Conservation (phyloP, 2,329 filamentous ascomycete genomes). For the Colletotrichum incanum region DNA sequence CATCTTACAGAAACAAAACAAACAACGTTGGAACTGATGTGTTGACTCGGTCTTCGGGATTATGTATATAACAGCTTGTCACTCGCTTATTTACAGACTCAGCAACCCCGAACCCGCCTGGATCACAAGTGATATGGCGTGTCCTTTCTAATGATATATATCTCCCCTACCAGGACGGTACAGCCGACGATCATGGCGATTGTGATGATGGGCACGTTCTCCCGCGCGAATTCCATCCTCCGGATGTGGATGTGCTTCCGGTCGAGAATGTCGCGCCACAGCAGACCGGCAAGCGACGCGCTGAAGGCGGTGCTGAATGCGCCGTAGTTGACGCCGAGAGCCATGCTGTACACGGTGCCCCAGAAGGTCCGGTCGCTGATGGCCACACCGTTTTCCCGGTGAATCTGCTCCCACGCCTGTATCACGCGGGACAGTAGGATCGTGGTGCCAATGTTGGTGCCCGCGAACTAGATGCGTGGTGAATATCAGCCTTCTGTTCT, state of each 20-base stretch:
- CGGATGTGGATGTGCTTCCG: conserved; percentile 78
- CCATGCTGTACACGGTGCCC: conserved; percentile 83
- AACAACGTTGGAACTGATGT: not conserved
- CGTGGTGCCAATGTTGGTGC: conserved; percentile 83
- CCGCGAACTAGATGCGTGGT: conserved; percentile 72
- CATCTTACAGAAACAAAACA: too few species aligned
- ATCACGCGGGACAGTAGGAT: conserved; percentile 81
- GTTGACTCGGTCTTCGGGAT: not conserved
- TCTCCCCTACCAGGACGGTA: conserved; percentile 73
- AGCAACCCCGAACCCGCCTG: not conserved
- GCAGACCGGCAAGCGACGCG: conserved; percentile 78
- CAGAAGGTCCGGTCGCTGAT: conserved; percentile 79
- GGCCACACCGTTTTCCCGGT: conserved; percentile 58
- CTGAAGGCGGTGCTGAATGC: conserved; percentile 82
- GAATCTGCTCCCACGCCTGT: conserved; percentile 77
- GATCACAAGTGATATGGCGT: conserved; percentile 52
- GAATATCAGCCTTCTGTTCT: conserved; percentile 38
- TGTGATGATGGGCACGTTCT: conserved; percentile 80
- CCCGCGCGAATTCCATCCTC: conserved; percentile 75
- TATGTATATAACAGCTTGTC: not conserved
- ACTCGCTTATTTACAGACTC: not conserved
- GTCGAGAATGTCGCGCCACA: conserved; percentile 80
- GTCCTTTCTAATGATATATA: conserved; percentile 70
- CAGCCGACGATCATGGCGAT: conserved; percentile 78
- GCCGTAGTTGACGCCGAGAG: conserved; percentile 81